These are phyloP conservation scores for Fonsecaea monophora DNA, from an alignment of 2,329 filamentous ascomycete genomes.

Conservation along the genomic window DNA sequence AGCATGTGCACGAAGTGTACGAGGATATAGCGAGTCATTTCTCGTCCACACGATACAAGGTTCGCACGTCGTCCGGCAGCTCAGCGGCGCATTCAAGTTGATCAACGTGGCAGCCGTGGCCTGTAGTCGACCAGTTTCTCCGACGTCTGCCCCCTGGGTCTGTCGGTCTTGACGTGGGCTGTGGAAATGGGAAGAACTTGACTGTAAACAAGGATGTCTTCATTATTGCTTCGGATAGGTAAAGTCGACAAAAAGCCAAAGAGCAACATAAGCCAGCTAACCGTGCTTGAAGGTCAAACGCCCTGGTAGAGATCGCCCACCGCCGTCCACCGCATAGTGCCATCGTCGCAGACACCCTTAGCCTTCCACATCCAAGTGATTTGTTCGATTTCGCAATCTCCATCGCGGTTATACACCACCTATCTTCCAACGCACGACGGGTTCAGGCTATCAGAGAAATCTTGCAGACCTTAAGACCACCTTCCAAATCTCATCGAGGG, in stretches of 20 bases:
- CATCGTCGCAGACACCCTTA: constrained; percentile 80
- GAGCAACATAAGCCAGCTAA: constrained; percentile 7
- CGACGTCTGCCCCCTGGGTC: constrained; percentile 69
- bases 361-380: constrained; percentile 74
- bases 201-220: constrained; percentile 77
- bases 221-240: constrained; percentile 86
- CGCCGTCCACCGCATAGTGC: constrained; percentile 69
- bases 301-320: constrained; percentile 64
- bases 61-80: constrained; percentile 42
- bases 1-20: constrained; percentile 92
- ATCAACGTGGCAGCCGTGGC: constrained; percentile 72
- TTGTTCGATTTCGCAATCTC: constrained; percentile 87
- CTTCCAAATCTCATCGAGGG: constrained; percentile 18
- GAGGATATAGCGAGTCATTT: constrained; percentile 61
- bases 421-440: constrained; percentile 77
- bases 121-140: constrained; percentile 83
- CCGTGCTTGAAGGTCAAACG: constrained; percentile 58
- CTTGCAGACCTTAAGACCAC: constrained; percentile 66
- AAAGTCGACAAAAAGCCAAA: constrained; percentile 43
- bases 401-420: constrained; percentile 92
- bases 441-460: constrained; percentile 74
- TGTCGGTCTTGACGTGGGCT: constrained; percentile 88
- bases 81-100: constrained; percentile 30
- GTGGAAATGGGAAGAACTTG: constrained; percentile 96
- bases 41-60: constrained; percentile 66